Percentiles rank a stretch among this genome's conserved stretches.
These are phyloP conservation scores for Mariannaea sp. DNA, from an alignment of 2,329 filamentous ascomycete species.

Conservation along the genomic window DNA sequence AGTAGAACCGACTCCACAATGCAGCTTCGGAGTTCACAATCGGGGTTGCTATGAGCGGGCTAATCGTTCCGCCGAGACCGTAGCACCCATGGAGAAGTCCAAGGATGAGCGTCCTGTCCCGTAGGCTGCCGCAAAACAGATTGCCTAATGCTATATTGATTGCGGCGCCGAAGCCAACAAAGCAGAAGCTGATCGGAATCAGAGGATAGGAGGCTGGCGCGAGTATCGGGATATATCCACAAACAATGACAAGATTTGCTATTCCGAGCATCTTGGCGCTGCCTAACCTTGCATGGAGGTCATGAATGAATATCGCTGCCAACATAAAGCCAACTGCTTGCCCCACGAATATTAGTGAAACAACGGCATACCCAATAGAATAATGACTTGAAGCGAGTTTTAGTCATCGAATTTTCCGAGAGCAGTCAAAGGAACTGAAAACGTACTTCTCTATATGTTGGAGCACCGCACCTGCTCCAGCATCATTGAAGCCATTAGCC, in stretches of 20 bases:
- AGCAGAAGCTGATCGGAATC: constrained; percentile 68
- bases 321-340: constrained; percentile 77
- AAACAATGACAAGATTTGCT: constrained; percentile 58
- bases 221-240: constrained; percentile 68
- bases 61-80: constrained; percentile 67
- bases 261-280: constrained; percentile 66
- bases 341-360: constrained; percentile 81
- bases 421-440: fast-evolving
- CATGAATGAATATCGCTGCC: constrained; percentile 70
- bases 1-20: constrained; percentile 74
- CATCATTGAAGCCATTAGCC: constrained; percentile 73
- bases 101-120: constrained; percentile 57
- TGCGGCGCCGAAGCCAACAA: constrained; percentile 65
- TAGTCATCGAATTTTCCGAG: too few relatives aligned
- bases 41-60: constrained; percentile 74
- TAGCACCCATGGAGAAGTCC: constrained; percentile 71
- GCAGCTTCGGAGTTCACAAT: constrained; percentile 64
- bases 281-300: constrained; percentile 65
- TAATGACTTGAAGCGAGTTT: constrained; percentile 57
- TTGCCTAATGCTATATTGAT: constrained; percentile 62
- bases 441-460: constrained; percentile 73
- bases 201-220: constrained; percentile 71
- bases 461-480: constrained; percentile 76
- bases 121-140: constrained; percentile 60
- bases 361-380: constrained; percentile 73